phyloP scores from a whole-genome alignment of 169 alveolate species.

The Perkinsus marinus region DNA sequence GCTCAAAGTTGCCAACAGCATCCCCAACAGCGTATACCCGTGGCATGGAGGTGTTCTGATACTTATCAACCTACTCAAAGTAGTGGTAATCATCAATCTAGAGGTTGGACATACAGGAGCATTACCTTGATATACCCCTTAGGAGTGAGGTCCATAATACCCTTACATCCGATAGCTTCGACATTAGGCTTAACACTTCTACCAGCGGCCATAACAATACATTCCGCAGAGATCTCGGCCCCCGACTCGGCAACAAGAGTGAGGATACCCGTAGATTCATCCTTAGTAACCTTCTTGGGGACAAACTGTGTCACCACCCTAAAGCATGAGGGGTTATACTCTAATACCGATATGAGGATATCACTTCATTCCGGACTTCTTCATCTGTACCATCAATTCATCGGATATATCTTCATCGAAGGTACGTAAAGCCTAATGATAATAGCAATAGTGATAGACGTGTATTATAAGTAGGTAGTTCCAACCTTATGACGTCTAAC shows the following conservation, averaged over 20 bases:
- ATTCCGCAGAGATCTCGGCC: background rate
- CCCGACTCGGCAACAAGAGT: background rate
- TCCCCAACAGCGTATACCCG: conserved; percentile 54
- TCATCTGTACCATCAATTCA: conserved; percentile 19
- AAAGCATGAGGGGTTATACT: too few relatives aligned
- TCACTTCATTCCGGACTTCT: conserved; percentile 29
- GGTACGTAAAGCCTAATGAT: background rate
- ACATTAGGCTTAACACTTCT: background rate
- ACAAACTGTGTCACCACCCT: background rate
- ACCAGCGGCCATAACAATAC: background rate
- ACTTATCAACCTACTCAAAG: background rate
- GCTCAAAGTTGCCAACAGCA: conserved; percentile 39
- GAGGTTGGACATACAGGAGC: too few relatives aligned
- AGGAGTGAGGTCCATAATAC: background rate
- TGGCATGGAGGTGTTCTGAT: conserved; percentile 23
- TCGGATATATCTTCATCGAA: conserved; percentile 45
- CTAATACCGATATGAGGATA: background rate
- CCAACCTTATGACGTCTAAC: conserved; percentile 43
- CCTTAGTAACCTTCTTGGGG: background rate
- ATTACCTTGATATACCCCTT: background rate
- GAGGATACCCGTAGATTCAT: background rate
- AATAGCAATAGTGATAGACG: background rate
- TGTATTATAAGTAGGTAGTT: conserved; percentile 28
- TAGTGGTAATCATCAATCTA: background rate
- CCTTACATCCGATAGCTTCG: background rate